phyloP scores from a whole-genome alignment of 495 filamentous ascomycete genomes.

The Acidomyces sp. region DNA sequence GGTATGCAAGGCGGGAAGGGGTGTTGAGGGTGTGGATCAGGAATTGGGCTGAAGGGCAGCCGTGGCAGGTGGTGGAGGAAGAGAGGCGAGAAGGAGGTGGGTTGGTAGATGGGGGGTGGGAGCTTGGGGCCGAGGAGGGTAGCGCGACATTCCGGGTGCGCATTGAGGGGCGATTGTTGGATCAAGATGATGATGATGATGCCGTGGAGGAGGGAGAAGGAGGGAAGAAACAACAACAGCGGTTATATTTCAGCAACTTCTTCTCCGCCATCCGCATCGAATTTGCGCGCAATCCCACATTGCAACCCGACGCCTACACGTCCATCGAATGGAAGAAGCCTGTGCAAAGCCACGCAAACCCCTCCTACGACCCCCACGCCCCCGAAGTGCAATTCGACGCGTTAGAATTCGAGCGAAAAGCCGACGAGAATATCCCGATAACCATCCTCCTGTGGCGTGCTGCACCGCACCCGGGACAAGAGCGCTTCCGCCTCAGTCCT shows the following conservation, averaged over 20 bases:
- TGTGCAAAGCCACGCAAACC: constrained; percentile 33
- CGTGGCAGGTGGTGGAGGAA: constrained; percentile 55
- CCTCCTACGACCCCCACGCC: constrained; percentile 18
- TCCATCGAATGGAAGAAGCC: constrained; percentile 60
- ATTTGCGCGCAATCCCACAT: constrained; percentile 53
- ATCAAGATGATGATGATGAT: constrained; percentile 47
- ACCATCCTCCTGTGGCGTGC: constrained; percentile 77
- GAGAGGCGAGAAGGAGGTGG: no score
- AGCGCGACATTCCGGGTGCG: constrained; percentile 74
- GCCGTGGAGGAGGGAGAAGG: constrained; percentile 51
- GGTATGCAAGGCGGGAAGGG: constrained; percentile 43
- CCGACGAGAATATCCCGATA: constrained; percentile 85
- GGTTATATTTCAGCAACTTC: constrained; percentile 75
- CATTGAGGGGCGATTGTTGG: constrained; percentile 82
- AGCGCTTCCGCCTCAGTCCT: constrained; percentile 65
- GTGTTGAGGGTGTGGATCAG: constrained; percentile 80
- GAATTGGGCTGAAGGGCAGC: constrained; percentile 88
- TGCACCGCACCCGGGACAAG: constrained; percentile 72
- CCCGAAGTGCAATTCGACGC: constrained; percentile 68
- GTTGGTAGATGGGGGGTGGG: constrained; percentile 52
- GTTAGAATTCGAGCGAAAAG: constrained; percentile 77
- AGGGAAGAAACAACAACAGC: constrained; percentile 44
- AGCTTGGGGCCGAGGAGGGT: constrained; percentile 54
- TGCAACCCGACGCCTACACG: constrained; percentile 43
- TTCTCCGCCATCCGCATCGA: constrained; percentile 86